Percentiles rank a stretch among this genome's conserved stretches.
phyloP scores from a whole-genome alignment of 1,284 basidiomycete species.

The Quambalaria eucalypti region DNA sequence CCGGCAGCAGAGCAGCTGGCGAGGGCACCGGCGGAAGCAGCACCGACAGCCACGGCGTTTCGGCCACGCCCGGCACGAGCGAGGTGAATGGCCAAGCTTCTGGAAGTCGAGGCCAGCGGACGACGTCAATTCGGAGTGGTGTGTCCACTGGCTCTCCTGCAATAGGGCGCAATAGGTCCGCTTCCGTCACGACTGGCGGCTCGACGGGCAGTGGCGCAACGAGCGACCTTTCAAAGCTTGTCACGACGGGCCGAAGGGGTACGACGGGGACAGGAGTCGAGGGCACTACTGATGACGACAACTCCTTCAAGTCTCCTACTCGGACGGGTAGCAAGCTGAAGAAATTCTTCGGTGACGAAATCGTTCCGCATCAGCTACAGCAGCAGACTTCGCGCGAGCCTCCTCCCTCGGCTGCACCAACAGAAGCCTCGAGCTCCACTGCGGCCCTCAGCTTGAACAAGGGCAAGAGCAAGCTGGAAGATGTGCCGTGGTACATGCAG shows the following conservation, averaged over 20 bases:
- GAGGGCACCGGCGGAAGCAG: conserved; percentile 2
- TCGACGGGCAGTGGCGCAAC: conserved; percentile 21
- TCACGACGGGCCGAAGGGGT: too few relatives aligned
- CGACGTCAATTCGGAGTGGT: conserved; percentile 8
- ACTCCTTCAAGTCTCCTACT: too few relatives aligned
- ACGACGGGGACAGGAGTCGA: too few relatives aligned
- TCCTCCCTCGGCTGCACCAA: neutral
- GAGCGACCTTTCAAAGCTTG: conserved; percentile 6
- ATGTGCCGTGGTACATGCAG: conserved; percentile 68
- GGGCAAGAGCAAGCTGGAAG: conserved; percentile 11
- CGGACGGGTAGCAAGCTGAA: conserved; percentile 39
- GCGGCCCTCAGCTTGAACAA: conserved; percentile 15
- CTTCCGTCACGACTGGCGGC: conserved; percentile 23
- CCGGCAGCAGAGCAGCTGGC: neutral
- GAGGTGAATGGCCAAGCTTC: conserved; percentile 30
- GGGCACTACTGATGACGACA: conserved; percentile 15
- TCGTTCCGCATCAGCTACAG: neutral
- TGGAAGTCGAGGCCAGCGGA: conserved; percentile 7
- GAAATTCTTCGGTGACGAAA: conserved; percentile 68
- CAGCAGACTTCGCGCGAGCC: neutral
- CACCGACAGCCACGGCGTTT: conserved; percentile 29
- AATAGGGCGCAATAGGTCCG: conserved; percentile 25
- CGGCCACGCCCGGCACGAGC: conserved; percentile 30
- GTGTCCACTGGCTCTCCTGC: conserved; percentile 11
- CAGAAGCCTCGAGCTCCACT: neutral